phyloP scores from a whole-genome alignment of 1,139 yeast species.

The Debaryomycetaceae sp. region DNA sequence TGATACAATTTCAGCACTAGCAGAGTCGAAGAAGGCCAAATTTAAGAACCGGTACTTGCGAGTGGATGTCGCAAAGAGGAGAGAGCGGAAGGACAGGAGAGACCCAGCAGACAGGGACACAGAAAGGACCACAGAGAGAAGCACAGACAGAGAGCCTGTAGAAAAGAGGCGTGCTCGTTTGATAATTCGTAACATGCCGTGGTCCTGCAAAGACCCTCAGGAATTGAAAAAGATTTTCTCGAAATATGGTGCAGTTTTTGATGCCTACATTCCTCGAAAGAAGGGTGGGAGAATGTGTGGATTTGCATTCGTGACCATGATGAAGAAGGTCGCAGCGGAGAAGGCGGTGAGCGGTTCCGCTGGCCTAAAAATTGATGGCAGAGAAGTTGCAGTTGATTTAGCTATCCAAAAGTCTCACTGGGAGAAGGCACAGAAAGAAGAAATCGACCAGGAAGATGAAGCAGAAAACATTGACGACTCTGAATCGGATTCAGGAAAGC shows the following conservation, averaged over 20 bases:
- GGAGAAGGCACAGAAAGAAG: constrained; percentile 44
- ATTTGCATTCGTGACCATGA: constrained; percentile 93
- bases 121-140: constrained; percentile 8
- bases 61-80: constrained; percentile 87
- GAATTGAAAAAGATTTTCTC: constrained; percentile 66
- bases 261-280: constrained; percentile 86
- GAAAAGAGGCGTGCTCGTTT: constrained; percentile 77
- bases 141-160: constrained; percentile 32
- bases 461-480: constrained; percentile 19
- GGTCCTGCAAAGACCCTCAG: constrained; percentile 85
- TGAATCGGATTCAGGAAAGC: constrained; percentile 11
- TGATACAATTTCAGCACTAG: constrained; percentile 76
- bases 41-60: constrained; percentile 65
- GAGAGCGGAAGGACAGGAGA: constrained; percentile 61
- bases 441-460: constrained; percentile 38
- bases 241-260: constrained; percentile 82
- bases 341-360: constrained; percentile 70
- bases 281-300: constrained; percentile 90
- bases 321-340: constrained; percentile 72
- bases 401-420: constrained; percentile 87
- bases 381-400: constrained; percentile 92
- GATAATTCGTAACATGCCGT: constrained; percentile 88
- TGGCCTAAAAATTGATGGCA: constrained; percentile 80
- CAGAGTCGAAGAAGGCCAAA: constrained; percentile 60
- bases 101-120: constrained; percentile 8